Evolutionary conservation across 345 rosid species (phyloP).

Genomic region (Pelargonium nanum): DNA sequence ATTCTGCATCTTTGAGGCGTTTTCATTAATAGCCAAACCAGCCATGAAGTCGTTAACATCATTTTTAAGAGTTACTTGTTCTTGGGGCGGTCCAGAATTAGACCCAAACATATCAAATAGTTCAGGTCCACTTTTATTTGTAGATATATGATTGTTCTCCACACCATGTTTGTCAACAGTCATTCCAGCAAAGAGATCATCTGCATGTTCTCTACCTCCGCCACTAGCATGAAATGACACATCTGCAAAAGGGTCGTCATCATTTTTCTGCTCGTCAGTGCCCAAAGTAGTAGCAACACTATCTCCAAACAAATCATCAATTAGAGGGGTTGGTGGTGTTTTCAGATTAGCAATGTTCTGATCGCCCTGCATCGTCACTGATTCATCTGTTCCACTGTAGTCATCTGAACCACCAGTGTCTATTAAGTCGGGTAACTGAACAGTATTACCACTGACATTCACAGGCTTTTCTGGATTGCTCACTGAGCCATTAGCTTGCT

Average conservation of each 20-base stretch:
- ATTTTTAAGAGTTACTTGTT: constrained; percentile 25
- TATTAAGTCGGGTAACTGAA: constrained; percentile 64
- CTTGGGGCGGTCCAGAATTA: constrained; percentile 23
- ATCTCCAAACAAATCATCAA: constrained; percentile 76
- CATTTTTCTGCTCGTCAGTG: constrained; percentile 30
- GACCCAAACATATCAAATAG: constrained; percentile 64
- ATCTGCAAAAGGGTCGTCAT: constrained; percentile 78
- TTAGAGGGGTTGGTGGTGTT: constrained; percentile 29
- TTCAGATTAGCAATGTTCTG: constrained; percentile 24
- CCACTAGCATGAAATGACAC: constrained; percentile 42
- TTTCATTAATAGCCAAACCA: constrained; percentile 43
- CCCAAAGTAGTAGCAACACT: constrained; percentile 25
- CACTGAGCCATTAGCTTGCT: constrained; percentile 24
- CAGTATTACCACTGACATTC: constrained; percentile 28
- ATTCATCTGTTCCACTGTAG: constrained; percentile 34
- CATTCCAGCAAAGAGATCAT: constrained; percentile 75
- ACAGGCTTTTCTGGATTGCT: constrained; percentile 33
- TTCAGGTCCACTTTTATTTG: constrained; percentile 26
- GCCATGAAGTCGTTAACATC: constrained; percentile 51
- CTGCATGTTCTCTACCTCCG: constrained; percentile 26
- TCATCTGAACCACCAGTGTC: constrained; percentile 62
- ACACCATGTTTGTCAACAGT: constrained; percentile 33
- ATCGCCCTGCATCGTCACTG: constrained; percentile 24
- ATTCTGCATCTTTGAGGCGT: constrained; percentile 27
- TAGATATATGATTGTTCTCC: constrained; percentile 28